Evolutionary conservation across 2,329 filamentous ascomycete species (phyloP).

Genomic region (Apiospora phragmitis): DNA sequence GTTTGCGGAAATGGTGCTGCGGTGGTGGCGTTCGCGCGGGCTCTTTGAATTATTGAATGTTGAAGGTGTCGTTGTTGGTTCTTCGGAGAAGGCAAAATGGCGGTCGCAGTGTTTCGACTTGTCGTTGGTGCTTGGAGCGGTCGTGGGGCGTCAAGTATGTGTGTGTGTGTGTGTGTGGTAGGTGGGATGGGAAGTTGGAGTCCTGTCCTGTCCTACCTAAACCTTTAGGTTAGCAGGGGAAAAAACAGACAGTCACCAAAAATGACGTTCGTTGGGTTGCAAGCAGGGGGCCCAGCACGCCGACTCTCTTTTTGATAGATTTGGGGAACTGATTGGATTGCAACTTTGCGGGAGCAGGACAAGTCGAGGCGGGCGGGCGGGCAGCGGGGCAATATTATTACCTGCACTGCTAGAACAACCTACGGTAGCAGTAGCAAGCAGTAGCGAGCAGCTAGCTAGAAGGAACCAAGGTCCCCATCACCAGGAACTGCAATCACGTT

Average conservation of each 20-base stretch:
- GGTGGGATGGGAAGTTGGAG: not conserved
- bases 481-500: not conserved
- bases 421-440: not conserved
- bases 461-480: too few relatives aligned
- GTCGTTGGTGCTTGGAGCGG: constrained; percentile 7
- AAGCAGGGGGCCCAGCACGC: not conserved
- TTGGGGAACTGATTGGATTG: not conserved
- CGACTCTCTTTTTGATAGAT: not conserved
- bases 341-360: not conserved
- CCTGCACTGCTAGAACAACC: not conserved
- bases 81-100: not conserved
- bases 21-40: not conserved
- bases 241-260: not conserved
- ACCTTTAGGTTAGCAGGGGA: not conserved
- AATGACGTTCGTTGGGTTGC: constrained; percentile 6
- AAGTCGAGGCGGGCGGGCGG: not conserved
- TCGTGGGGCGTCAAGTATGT: constrained; percentile 9
- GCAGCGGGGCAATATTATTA: not conserved
- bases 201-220: not conserved
- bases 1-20: constrained; percentile 22
- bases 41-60: not conserved
- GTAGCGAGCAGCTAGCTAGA: not conserved
- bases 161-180: not conserved
- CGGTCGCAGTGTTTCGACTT: not conserved
- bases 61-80: not conserved